These are phyloP conservation scores for Yamadazyma taylorii DNA, from an alignment of 1,139 yeast species.

Conservation along the genomic window DNA sequence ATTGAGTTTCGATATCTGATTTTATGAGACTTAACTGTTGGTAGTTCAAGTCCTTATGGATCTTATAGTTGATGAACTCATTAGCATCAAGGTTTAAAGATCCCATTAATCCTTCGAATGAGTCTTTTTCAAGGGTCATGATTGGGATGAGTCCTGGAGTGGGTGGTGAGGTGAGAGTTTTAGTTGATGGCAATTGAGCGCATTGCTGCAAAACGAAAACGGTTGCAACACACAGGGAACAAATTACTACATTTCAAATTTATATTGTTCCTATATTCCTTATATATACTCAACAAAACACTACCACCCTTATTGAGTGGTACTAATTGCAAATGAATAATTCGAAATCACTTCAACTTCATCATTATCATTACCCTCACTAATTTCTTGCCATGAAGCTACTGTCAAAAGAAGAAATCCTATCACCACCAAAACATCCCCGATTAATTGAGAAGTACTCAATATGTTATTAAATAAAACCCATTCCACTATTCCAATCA, in stretches of 20 bases:
- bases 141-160: no score
- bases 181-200: neutral
- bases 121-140: constrained; percentile 19
- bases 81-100: constrained; percentile 28
- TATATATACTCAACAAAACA: no score
- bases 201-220: neutral
- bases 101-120: constrained; percentile 41
- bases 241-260: no score
- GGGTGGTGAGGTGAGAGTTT: neutral
- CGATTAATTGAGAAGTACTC: constrained; percentile 49
- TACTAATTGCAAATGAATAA: constrained; percentile 45
- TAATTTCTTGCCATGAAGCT: constrained; percentile 74
- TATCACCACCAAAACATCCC: constrained; percentile 56
- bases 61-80: constrained; percentile 11
- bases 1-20: constrained; percentile 32
- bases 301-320: no score
- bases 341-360: constrained; percentile 47
- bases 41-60: constrained; percentile 21
- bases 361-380: constrained; percentile 60
- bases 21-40: constrained; percentile 32
- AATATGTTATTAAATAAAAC: constrained; percentile 58
- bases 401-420: constrained; percentile 71
- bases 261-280: no score
- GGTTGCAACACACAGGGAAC: no score
- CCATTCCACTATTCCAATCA: constrained; percentile 83